phyloP scores from a whole-genome alignment of 73 alveolate species.

The Symbiodinium pilosum region DNA sequence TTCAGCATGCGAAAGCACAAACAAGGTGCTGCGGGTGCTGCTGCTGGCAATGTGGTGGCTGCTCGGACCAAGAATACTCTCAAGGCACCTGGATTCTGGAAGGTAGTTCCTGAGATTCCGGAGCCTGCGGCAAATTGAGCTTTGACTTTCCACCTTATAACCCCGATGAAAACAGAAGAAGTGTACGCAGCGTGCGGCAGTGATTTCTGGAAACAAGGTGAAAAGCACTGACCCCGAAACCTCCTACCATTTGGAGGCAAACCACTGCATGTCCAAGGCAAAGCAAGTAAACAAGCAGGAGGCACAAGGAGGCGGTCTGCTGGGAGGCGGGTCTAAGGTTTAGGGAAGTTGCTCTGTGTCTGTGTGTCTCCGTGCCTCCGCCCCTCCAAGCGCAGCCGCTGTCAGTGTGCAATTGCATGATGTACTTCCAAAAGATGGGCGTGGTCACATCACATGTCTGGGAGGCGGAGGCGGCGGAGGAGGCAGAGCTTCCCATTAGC shows the following conservation, averaged over 20 bases:
- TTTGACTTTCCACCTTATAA: too few species aligned
- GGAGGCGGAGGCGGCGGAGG: background rate
- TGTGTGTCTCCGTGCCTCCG: background rate
- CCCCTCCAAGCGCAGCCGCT: background rate
- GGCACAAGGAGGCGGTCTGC: background rate
- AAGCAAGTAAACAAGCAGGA: slow-evolving; percentile 77
- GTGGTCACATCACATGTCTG: too few species aligned
- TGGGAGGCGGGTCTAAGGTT: slow-evolving; percentile 30
- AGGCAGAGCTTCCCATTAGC: too few species aligned
- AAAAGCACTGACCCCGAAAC: too few species aligned
- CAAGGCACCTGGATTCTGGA: too few species aligned
- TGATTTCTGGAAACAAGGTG: too few species aligned
- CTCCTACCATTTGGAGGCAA: too few species aligned
- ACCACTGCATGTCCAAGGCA: slow-evolving; percentile 17
- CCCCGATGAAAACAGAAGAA: too few species aligned
- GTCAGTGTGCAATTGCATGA: background rate
- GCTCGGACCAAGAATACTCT: background rate
- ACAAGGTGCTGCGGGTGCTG: slow-evolving; percentile 84
- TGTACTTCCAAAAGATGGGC: background rate
- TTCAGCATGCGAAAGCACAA: background rate
- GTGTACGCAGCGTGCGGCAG: background rate
- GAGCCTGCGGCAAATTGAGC: too few species aligned
- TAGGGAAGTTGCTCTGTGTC: too few species aligned
- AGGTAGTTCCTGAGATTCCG: too few species aligned
- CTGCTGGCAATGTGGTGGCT: slow-evolving; percentile 73